Conservation (phyloP, 305 asterid species). For the Fraxinus nigra region DNA sequence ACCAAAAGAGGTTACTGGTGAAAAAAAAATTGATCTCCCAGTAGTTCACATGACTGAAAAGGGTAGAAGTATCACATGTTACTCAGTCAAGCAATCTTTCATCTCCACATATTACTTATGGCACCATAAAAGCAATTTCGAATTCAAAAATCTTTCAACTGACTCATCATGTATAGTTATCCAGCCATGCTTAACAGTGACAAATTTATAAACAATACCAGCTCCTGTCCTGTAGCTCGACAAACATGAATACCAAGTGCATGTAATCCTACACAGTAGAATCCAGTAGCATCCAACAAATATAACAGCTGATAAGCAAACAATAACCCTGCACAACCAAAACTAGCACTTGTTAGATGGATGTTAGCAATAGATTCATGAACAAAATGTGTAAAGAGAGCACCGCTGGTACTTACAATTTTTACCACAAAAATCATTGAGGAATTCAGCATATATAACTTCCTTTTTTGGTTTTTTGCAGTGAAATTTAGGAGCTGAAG, state of each 20-base stretch:
- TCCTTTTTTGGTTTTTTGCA: not conserved
- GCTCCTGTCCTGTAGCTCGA: slow-evolving; percentile 97
- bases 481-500: not conserved
- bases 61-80: not conserved
- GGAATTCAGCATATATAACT: not conserved
- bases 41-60: not conserved
- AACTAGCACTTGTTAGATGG: slow-evolving; percentile 24
- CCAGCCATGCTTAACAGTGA: not conserved
- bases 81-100: not conserved
- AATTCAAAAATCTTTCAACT: slow-evolving; percentile 7
- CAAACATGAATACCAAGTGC: slow-evolving; percentile 92
- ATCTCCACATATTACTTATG: not conserved
- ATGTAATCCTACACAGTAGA: slow-evolving; percentile 73
- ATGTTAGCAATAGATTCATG: slow-evolving; percentile 14
- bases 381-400: slow-evolving; percentile 6
- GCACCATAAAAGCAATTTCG: not conserved
- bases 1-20: not conserved
- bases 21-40: not conserved
- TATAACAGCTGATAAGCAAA: slow-evolving; percentile 93
- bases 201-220: slow-evolving; percentile 47
- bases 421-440: not conserved
- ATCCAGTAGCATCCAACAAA: slow-evolving; percentile 77
- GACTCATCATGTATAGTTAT: slow-evolving; percentile 1
- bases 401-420: slow-evolving; percentile 2
- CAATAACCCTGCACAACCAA: slow-evolving; percentile 60